These are phyloP conservation scores for Nothophytophthora sp. DNA, from an alignment of 352 stramenopile genomes.

Conservation along the genomic window DNA sequence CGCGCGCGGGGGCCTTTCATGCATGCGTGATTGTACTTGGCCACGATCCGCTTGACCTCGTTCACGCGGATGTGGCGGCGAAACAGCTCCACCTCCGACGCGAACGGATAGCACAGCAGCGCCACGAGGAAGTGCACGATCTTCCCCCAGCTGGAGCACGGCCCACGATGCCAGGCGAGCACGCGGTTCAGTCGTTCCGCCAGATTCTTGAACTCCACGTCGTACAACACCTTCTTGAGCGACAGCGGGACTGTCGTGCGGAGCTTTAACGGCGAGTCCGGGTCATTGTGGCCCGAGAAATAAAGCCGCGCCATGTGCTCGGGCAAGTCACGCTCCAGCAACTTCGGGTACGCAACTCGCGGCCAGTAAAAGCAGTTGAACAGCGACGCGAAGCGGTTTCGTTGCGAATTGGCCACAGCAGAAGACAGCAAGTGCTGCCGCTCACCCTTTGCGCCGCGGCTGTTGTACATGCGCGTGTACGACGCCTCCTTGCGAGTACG, in stretches of 20 bases:
- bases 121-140: slow-evolving; percentile 59
- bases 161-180: slow-evolving; percentile 49
- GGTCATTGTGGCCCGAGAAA: slow-evolving; percentile 66
- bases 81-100: slow-evolving; percentile 66
- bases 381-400: slow-evolving; percentile 54
- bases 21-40: slow-evolving; percentile 81
- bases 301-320: slow-evolving; percentile 86
- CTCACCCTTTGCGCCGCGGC: slow-evolving; percentile 48
- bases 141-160: slow-evolving; percentile 56
- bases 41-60: slow-evolving; percentile 69
- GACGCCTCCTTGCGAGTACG: slow-evolving; percentile 70
- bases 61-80: slow-evolving; percentile 77
- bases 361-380: slow-evolving; percentile 77
- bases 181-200: slow-evolving; percentile 68
- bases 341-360: slow-evolving; percentile 75
- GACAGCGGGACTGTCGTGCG: slow-evolving; percentile 53
- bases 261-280: slow-evolving; percentile 56
- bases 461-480: slow-evolving; percentile 55
- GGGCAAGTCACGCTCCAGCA: slow-evolving; percentile 74
- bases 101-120: slow-evolving; percentile 72
- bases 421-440: slow-evolving; percentile 66
- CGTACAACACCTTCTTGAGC: slow-evolving; percentile 73
- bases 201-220: slow-evolving; percentile 63
- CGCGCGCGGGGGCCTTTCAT: slow-evolving; percentile 77
- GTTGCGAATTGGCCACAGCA: slow-evolving; percentile 55